Conservation (phyloP, 2,329 filamentous ascomycete species). For the Dactylonectria estremocensis region DNA sequence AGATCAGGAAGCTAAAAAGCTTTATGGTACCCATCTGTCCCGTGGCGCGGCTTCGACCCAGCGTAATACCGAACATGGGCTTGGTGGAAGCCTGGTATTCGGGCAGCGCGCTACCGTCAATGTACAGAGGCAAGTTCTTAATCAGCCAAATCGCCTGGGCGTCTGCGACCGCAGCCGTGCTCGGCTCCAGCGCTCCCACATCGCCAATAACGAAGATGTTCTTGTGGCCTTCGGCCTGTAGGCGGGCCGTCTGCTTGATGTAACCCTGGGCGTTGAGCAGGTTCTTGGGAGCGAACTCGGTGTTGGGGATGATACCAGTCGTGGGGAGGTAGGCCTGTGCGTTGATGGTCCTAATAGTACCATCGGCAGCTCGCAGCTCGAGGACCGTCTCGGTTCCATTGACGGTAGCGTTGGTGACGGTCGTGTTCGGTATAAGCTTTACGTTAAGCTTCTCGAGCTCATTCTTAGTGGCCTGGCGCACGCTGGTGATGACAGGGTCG, state of each 20-base stretch:
- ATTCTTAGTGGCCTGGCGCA: not conserved
- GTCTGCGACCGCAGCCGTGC: constrained; percentile 66
- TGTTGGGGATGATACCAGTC: not conserved
- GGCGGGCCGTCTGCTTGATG: not conserved
- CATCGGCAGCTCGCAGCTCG: not conserved
- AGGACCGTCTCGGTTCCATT: not conserved
- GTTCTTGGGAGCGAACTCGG: not conserved
- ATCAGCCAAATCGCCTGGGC: constrained; percentile 1
- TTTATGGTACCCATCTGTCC: not conserved
- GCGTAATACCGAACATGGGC: not conserved
- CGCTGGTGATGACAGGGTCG: not conserved
- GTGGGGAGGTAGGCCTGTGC: not conserved
- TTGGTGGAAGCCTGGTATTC: not conserved
- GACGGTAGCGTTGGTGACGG: not conserved
- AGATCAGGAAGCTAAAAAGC: not conserved
- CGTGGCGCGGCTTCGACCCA: not conserved
- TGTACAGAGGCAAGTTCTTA: not conserved
- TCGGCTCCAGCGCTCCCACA: no score
- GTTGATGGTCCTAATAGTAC: not conserved
- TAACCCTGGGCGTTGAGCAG: not conserved
- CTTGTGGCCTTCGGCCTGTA: not conserved
- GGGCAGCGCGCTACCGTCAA: not conserved
- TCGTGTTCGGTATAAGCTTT: not conserved
- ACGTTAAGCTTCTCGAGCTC: constrained; percentile 7
- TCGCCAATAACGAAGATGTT: constrained; percentile 57